A percentile compares a stretch with the other conserved stretches of the same genome.
These are phyloP conservation scores for Rhodotorula sp. DNA, from an alignment of 1,284 basidiomycete species.

Conservation along the genomic window DNA sequence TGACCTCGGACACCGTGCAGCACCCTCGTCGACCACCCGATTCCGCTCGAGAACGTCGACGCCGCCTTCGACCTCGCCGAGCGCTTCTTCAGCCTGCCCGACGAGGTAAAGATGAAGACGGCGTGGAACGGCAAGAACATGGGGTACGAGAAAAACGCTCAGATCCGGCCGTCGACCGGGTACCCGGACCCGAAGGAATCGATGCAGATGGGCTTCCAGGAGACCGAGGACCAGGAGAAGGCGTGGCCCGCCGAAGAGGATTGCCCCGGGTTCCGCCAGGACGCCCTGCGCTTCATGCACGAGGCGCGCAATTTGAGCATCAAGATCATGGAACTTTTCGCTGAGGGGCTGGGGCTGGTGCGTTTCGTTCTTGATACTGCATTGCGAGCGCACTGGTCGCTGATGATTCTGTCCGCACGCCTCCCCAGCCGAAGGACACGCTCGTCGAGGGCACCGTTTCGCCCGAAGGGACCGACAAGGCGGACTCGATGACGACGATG, in stretches of 20 bases:
- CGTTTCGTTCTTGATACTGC: neutral
- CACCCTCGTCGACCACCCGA: conserved; percentile 45
- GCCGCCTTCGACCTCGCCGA: conserved; percentile 42
- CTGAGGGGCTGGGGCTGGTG: conserved; percentile 44
- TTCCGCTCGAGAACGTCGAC: conserved; percentile 42
- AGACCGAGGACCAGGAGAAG: conserved; percentile 25
- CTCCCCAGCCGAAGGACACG: conserved; percentile 35
- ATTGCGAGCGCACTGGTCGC: too few species aligned
- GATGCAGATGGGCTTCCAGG: conserved; percentile 44
- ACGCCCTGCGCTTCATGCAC: conserved; percentile 37
- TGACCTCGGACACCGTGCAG: neutral
- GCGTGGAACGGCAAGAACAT: conserved; percentile 43
- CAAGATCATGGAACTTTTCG: conserved; percentile 45
- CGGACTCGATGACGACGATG: conserved; percentile 45
- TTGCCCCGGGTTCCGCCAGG: conserved; percentile 33
- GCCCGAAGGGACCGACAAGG: conserved; percentile 40
- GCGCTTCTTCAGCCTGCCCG: conserved; percentile 44
- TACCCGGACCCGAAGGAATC: conserved; percentile 47
- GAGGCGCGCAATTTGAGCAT: conserved; percentile 41
- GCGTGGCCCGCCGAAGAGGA: conserved; percentile 44
- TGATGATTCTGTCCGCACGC: neutral
- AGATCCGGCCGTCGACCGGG: conserved; percentile 47
- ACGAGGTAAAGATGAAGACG: conserved; percentile 45
- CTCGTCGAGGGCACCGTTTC: conserved; percentile 41
- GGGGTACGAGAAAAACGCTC: conserved; percentile 44